Evolutionary conservation across 257 asterid genomes (phyloP).

Genomic region (Scutellaria minor): DNA sequence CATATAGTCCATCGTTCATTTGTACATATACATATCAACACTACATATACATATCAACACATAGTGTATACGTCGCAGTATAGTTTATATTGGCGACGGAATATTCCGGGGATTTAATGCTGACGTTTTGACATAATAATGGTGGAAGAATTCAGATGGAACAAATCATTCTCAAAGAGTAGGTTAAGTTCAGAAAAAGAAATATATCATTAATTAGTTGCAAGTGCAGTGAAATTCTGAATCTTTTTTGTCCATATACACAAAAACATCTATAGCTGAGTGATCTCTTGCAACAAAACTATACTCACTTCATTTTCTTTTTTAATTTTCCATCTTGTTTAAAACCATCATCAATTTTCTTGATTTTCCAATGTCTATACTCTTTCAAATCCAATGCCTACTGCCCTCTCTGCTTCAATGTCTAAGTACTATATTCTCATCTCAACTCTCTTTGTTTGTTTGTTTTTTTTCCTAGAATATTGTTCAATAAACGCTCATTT

Average conservation of each 20-base stretch:
- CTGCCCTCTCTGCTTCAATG: conserved; percentile 8
- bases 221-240: neutral
- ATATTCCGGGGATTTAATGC: too few relatives aligned
- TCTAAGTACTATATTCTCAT: conserved; percentile 25
- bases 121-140: neutral
- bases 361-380: conserved; percentile 7
- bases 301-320: conserved; percentile 6
- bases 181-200: neutral
- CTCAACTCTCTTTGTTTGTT: too few relatives aligned
- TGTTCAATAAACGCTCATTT: neutral
- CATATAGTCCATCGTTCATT: too few relatives aligned
- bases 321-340: neutral
- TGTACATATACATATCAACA: too few relatives aligned
- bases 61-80: too few relatives aligned
- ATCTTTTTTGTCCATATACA: conserved; percentile 39
- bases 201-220: neutral
- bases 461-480: too few relatives aligned
- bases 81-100: too few relatives aligned
- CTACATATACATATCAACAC: too few relatives aligned
- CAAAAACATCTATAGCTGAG: conserved; percentile 18
- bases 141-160: neutral
- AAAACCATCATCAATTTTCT: neutral
- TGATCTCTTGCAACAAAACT: conserved; percentile 16
- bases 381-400: neutral
- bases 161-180: conserved; percentile 1